phyloP scores from a whole-genome alignment of 495 filamentous ascomycete species.

The Aspergillus cavernicola region DNA sequence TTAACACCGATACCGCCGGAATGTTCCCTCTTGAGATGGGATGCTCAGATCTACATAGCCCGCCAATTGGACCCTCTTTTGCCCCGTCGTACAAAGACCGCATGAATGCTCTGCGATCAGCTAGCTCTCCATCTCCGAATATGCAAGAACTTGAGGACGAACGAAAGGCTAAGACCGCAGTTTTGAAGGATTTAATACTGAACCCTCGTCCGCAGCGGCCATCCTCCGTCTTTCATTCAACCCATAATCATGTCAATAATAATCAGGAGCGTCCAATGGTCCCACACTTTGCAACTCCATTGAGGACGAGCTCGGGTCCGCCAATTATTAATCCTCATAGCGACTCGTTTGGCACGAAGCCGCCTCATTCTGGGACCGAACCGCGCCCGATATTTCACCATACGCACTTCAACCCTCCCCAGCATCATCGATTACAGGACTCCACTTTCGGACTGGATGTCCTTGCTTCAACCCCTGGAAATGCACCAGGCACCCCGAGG shows the following conservation, averaged over 20 bases:
- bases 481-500: slow-evolving; percentile 3
- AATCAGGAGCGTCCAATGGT: slow-evolving; percentile 20
- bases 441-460: slow-evolving; percentile 27
- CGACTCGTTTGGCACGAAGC: background rate
- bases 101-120: slow-evolving; percentile 52
- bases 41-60: slow-evolving; percentile 38
- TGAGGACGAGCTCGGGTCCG: slow-evolving; percentile 37
- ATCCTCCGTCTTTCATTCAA: slow-evolving; percentile 25
- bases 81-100: slow-evolving; percentile 64
- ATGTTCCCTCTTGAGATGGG: slow-evolving; percentile 69
- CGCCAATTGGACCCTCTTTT: slow-evolving; percentile 59
- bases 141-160: slow-evolving; percentile 33
- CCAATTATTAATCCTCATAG: slow-evolving; percentile 23
- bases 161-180: slow-evolving; percentile 41
- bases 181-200: slow-evolving; percentile 45
- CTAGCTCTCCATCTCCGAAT: slow-evolving; percentile 23
- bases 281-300: slow-evolving; percentile 36
- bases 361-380: slow-evolving; percentile 9
- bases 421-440: slow-evolving; percentile 20
- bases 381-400: slow-evolving; percentile 13
- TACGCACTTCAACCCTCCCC: slow-evolving; percentile 12
- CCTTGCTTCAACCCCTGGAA: slow-evolving; percentile 17
- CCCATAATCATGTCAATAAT: slow-evolving; percentile 11
- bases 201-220: slow-evolving; percentile 43
- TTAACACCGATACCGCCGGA: slow-evolving; percentile 41